Base-by-base conservation (phyloP, 257 asterid species). In the Nicotiana sylvestris region DNA sequence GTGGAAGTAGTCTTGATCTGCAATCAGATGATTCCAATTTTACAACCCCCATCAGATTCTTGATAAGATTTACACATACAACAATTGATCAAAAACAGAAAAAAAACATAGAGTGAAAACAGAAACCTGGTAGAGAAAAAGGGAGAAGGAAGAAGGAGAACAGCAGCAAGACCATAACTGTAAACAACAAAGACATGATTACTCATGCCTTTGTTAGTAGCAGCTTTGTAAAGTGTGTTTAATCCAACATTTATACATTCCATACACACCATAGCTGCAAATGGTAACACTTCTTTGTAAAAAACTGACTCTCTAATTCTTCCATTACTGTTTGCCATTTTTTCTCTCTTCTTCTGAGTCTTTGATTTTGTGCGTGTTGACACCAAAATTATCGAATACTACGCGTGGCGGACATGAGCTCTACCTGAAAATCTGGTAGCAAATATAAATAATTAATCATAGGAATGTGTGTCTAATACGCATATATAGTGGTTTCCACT, bases 151-250 rank as follows among this genome's bases (percentile, higher is more conserved):
- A 92, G 91, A 79, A 94, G 95, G 12, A 90, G 27, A 6, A 91
- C 16, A 76, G 98, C 94, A 76, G 98, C 97, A 84, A 92, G 82
- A 85, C 86, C 92, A 86, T 94, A 92, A 84, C 94, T 91, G 84
- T 91, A 94, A 80, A 90, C 96, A 56, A 94, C 82, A 89, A 93
- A 94, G 53, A 94, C 97, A 86, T 90, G 91, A 76, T 90, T 90
- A 85, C 95, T 94, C 97, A 94, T 92, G 84, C 95, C 92, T 61
- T 66, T 76, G 67, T 58, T 77, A 17, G 97, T 89, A 81, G 97
- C 97, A 68, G 92, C 83, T 65, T 94, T 94, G 93, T 87, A 94
- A 76, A 94, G 90, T 2, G 98, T 94, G 88, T 94, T 93, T 77
- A 94, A 92, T 30, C 91, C 92, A 55, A 94, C 98, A 93, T 92